Evolutionary conservation across 2,329 filamentous ascomycete species (phyloP).

Genomic region (Nemania bipapillata): DNA sequence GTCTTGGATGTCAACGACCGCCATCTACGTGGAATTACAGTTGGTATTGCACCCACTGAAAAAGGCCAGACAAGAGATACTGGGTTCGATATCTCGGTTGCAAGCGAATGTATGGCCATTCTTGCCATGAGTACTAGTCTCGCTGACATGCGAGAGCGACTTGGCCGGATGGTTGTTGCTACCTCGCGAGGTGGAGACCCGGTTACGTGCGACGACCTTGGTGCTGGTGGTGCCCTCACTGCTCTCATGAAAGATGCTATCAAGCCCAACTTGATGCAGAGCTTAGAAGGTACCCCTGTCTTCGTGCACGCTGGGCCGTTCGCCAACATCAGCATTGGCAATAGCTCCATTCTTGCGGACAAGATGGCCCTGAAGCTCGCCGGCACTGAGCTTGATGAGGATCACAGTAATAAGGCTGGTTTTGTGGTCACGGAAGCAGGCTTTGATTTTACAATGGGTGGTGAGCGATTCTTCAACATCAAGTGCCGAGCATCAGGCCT

Average conservation of each 20-base stretch:
- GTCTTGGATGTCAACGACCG: slow-evolving; percentile 98
- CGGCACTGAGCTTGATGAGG: slow-evolving; percentile 91
- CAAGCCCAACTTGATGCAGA: slow-evolving; percentile 99
- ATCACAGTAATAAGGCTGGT: slow-evolving; percentile 82
- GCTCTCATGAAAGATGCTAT: slow-evolving; percentile 98
- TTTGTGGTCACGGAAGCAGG: slow-evolving; percentile 97
- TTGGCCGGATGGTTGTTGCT: slow-evolving; percentile 95
- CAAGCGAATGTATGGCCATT: slow-evolving; percentile 98
- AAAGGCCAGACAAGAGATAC: slow-evolving; percentile 89
- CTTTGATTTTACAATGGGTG: slow-evolving; percentile 99
- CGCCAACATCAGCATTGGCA: slow-evolving; percentile 97
- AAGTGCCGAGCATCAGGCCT: slow-evolving; percentile 96
- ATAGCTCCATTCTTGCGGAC: slow-evolving; percentile 93
- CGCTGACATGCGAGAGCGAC: slow-evolving; percentile 87
- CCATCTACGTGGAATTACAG: slow-evolving; percentile 86
- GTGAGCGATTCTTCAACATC: slow-evolving; percentile 99
- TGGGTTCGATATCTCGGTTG: slow-evolving; percentile 97
- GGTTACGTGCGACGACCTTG: slow-evolving; percentile 95
- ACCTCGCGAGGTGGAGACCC: slow-evolving; percentile 86
- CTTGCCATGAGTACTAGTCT: slow-evolving; percentile 90
- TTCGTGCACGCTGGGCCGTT: slow-evolving; percentile 98
- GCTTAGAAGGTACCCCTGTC: slow-evolving; percentile 93
- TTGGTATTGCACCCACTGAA: slow-evolving; percentile 89
- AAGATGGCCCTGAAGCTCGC: slow-evolving; percentile 95
- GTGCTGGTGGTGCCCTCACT: slow-evolving; percentile 88